Percentiles rank a stretch among this genome's conserved stretches.
phyloP scores from a whole-genome alignment of 805 yeast genomes.

The Sugiyamaella marilandica region DNA sequence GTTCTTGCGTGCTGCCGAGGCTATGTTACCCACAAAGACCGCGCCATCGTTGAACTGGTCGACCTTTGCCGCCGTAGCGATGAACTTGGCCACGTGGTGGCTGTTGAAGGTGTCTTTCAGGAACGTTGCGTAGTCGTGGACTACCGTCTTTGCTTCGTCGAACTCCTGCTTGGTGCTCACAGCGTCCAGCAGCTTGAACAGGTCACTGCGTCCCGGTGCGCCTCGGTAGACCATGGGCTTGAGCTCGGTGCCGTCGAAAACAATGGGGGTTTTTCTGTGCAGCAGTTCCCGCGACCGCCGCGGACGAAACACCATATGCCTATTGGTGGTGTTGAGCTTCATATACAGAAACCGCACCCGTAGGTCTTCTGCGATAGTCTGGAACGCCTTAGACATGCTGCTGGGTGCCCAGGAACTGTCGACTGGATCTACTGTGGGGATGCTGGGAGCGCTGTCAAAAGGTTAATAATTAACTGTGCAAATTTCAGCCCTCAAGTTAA shows the following conservation, averaged over 20 bases:
- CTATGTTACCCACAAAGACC: too few relatives aligned
- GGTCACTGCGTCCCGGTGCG: constrained; percentile 23
- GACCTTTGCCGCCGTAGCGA: constrained; percentile 24
- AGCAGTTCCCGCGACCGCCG: constrained; percentile 19
- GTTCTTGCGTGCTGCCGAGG: too few relatives aligned
- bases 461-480: too few relatives aligned
- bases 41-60: constrained; percentile 18
- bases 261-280: constrained; percentile 15
- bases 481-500: not conserved
- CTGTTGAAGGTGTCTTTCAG: constrained; percentile 17
- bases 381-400: not conserved
- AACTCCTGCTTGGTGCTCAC: constrained; percentile 20
- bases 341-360: constrained; percentile 6
- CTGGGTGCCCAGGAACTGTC: not conserved
- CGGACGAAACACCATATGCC: constrained; percentile 27
- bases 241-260: constrained; percentile 19
- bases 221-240: constrained; percentile 26
- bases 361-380: not conserved
- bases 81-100: constrained; percentile 20
- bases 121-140: constrained; percentile 20
- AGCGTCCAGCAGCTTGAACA: constrained; percentile 17
- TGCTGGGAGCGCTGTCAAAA: too few relatives aligned
- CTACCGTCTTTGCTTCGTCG: not conserved
- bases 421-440: not conserved
- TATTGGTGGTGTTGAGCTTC: constrained; percentile 13